A percentile compares a stretch with the other conserved stretches of the same genome.
Conservation (phyloP, 345 rosid genomes). For the Fremontodendron californicum region DNA sequence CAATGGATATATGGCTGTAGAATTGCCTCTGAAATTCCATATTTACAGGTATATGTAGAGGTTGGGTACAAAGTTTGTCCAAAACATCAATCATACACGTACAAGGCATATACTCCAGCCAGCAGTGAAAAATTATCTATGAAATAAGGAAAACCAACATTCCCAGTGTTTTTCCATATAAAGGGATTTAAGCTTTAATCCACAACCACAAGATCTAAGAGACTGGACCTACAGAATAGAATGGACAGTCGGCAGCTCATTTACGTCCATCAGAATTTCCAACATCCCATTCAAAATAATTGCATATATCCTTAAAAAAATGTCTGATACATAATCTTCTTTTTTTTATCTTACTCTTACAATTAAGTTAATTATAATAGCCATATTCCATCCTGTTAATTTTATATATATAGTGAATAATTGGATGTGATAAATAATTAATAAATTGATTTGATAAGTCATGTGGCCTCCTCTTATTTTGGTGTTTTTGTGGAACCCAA, state of each 20-base stretch:
- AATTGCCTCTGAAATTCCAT: background rate
- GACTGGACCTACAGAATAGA: background rate
- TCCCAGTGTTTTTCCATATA: background rate
- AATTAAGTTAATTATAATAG: background rate
- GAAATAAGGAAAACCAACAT: background rate
- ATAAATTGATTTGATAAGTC: background rate
- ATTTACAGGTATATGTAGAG: constrained; percentile 1
- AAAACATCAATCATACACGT: background rate
- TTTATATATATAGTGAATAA: background rate
- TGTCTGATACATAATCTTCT: background rate
- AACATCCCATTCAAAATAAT: background rate
- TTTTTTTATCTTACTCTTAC: background rate
- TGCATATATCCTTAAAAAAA: background rate
- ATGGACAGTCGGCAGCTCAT: background rate
- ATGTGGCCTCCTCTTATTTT: background rate
- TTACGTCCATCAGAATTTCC: background rate
- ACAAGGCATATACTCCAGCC: background rate
- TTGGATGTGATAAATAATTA: background rate
- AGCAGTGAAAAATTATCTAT: background rate
- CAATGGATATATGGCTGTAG: background rate
- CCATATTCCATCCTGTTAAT: background rate
- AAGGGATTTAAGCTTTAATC: background rate
- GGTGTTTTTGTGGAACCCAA: constrained; percentile 7
- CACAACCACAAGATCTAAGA: background rate
- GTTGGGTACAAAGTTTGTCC: constrained; percentile 4